Base-by-base conservation (phyloP, 768 basidiomycete genomes). In the Pholiota molesta region DNA sequence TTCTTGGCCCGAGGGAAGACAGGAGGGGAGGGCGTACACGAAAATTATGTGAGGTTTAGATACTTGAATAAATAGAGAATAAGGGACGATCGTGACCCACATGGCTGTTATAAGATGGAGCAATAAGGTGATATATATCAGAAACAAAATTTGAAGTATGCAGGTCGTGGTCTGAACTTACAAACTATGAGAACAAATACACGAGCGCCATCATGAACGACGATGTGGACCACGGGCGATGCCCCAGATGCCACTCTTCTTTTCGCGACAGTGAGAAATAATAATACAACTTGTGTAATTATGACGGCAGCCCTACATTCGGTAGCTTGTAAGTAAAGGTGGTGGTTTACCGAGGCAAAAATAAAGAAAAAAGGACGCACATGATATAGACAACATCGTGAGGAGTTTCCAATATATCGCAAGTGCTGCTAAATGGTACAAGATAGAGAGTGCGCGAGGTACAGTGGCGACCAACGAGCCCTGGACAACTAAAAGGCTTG, bases 131-230 rank as follows among this genome's bases (percentile, higher is more conserved):
- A n/a, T 23, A 44, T 9, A 39, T 13, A 17, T 19, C 61, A 51
- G 28, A 28, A 17, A 37, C 11, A 2, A 37, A 37, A 6, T 35
- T 9, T 35, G 7, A 1, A 37, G 13, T 37, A 13, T 16, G 35
- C 17, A 21, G 4, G 26, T 26, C 26, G 26, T 26, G 26, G 26
- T 26, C 5, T 53, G n/a, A 23, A 64, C 62, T n/a, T 33, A 65
- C 66, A 64, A 42, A 67, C 52, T 14, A 67, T 59, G 31, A 69
- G 59, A 17, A 59, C 66, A 35, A 67, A 65, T 5, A 64, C 55
- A 53, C 68, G 66, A 13, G 64, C 65, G 21, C 66, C 66, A 39
- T 69, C 66, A 16, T 64, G 56, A 5, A 67, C 63, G 14, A 66
- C 58, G 9, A 68, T 53, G 42, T 66, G 49, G 17, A 66, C 62